Evolutionary conservation across 768 basidiomycete species (phyloP), one percentile per base, ranked within the genome.

Genomic region (Suillus placidus): DNA sequence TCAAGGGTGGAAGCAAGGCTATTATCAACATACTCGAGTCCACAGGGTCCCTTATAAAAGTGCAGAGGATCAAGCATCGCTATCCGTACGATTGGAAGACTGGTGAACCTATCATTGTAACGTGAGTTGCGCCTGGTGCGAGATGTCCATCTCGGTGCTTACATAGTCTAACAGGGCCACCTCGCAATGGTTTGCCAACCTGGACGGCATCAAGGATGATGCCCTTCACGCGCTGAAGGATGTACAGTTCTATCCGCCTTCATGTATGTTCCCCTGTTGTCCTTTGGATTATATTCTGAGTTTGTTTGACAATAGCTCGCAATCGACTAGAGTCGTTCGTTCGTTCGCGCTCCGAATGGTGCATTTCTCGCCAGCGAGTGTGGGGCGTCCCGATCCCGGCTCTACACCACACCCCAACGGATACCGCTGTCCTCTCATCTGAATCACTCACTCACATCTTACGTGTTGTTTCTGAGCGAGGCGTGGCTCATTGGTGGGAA

Each of bases 31-130:
- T 95, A 10, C 75, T 98, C 58, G 75, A 83, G 23, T 72, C 79
- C n/a, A 80, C 79, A 1, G 85, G 80, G 6, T 66, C 73, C 2
- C 79, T 98, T 18, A 73, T 93, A 49, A 88, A 87, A 70, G 79
- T 91, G 61, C 83, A 92, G 74, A 83, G 83, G 69, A 85, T 93
- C 71, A 88, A 86, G 70, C 97, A 99, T 78, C 87, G 89, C 58
- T 99, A 97, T 72, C 95, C 97, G 0, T 96, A 95, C 73, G 97
- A 99, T 71, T 98, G 96, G 96, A 92, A 93, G 77, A 97, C 97
- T 6, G 88, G 95, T 68, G 81, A 94, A 71, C 96, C 97, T 0
- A 88, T 98, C 72, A 96, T 99, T 70, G 85, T 94, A 67, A 90
- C 90, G 93, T 95, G 72, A 67, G 89, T 76, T 42, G 45, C 16